Evolutionary conservation across 768 basidiomycete genomes (phyloP), one percentile per base, ranked within the genome.

Genomic region (Lactifluus pinguis): DNA sequence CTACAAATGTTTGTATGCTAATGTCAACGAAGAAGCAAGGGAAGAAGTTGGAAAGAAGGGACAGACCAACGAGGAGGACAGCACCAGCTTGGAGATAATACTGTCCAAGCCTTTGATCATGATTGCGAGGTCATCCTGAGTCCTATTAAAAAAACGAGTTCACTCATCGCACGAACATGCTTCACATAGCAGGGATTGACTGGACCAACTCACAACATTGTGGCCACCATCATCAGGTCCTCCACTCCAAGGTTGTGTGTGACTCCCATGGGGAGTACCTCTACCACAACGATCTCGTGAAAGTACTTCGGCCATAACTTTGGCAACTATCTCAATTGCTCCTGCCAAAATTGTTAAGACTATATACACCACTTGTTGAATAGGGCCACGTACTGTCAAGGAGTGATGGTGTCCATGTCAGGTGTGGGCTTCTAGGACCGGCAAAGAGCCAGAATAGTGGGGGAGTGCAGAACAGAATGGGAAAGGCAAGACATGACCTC

Each of bases 11-110:
- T 45, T 38, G 44, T 34, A 47, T 41, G 25, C 19, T 32, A 47
- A 45, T 19, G 45, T 48, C 41, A 32, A 49, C 9, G 32, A 39
- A 47, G 62, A 58, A 61, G 62, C 4, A 38, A 21, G 53, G 52
- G 9, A 30, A 21, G 30, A 42, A 49, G 17, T n/a, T 19, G 45
- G 13, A 17, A 38, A 44, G 62, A 32, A n/a, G 55, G 17, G 25
- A 39, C 77, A 63, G 51, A 82, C 85, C 87, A 64, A 84, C 74
- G 17, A 85, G 76, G 60, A 80, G 79, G 64, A 89, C 83, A 0
- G 82, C 83, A 8, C 87, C 89, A 45, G 82, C 85, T 85, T 87
- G 87, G 66, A 91, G 83, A 69, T 88, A 85, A 64, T 88, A 86
- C 61, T 76, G 76, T 45, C 87, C 86, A 57, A 69, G 54, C 85